Evolutionary conservation across 208 protist genomes (phyloP), one percentile per base, ranked within the genome.

Genomic region (Acanthamoeba sp.): DNA sequence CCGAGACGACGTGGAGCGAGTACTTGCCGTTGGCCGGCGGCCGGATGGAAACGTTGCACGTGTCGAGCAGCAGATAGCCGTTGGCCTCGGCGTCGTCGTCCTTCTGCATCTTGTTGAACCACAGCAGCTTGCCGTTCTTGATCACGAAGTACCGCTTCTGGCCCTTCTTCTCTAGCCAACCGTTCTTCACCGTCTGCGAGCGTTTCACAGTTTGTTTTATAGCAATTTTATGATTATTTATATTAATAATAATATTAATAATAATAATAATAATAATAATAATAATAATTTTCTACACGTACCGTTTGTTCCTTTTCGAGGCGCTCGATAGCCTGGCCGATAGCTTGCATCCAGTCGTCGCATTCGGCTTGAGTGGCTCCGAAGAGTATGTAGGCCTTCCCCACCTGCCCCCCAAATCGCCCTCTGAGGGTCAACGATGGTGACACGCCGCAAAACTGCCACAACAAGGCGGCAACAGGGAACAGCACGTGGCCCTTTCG

Each of bases 101-200:
- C 48, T 87, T 87, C 24, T 48, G 42, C 78, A 87, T 57, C 48
- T 87, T 87, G 42, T 57, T 87, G 78, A 59, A 87, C 78, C 78
- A 87, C 20, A 48, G 48, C 24, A 87, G 78, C 78, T 87, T 87
- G 10, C 78, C 78, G 48, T 87, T 57, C 32, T 87, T 87, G 42
- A 87, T 57, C 78, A 87, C 32, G 34, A 87, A 87, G n/a, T 57
- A 87, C 16, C 78, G 78, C 48, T 87, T 87, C 42, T 87, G 78
- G 20, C 78, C 78, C 32, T 87, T 87, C 78, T 87, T 87, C 78
- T 87, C 78, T 7, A 87, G 48, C 38, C 38, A 87, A 18, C 78
- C 78, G 48, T 29, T 87, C 38, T 87, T 87, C 24, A 59, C 22
- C 0, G 42, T 38, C 78, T 76, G 36, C 36, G 29, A 22, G 29